These are phyloP conservation scores for Delonix regia DNA, from an alignment of 306 rosid genomes.

Conservation along the genomic window DNA sequence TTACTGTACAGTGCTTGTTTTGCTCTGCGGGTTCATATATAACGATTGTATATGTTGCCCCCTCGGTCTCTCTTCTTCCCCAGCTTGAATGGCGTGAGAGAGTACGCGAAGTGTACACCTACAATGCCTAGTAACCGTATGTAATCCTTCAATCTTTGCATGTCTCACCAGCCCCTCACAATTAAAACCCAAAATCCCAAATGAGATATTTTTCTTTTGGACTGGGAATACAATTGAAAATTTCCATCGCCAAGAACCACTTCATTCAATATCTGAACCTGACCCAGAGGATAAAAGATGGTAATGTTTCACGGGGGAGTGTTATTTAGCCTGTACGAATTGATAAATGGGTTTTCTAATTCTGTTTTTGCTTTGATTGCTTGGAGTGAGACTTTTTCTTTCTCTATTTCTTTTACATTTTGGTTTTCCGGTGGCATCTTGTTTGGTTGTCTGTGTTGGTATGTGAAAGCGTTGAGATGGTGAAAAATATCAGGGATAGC, in stretches of 20 bases:
- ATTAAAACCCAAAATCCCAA: slow-evolving; percentile 29
- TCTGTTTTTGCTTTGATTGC: slow-evolving; percentile 9
- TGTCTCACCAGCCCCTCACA: slow-evolving; percentile 55
- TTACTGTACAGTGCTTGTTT: background rate
- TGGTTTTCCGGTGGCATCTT: background rate
- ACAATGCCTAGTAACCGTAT: slow-evolving; percentile 46
- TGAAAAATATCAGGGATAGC: background rate
- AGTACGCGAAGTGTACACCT: slow-evolving; percentile 37
- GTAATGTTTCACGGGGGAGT: slow-evolving; percentile 4
- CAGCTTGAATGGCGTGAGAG: slow-evolving; percentile 57
- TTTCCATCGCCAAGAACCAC: slow-evolving; percentile 16
- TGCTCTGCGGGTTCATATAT: background rate
- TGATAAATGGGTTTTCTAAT: slow-evolving; percentile 22
- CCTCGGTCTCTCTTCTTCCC: slow-evolving; percentile 38
- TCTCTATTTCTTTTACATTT: background rate
- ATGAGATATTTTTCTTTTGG: background rate
- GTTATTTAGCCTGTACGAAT: slow-evolving; percentile 12
- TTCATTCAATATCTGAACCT: slow-evolving; percentile 1
- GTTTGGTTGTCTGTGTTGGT: slow-evolving; percentile 7
- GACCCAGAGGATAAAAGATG: slow-evolving; percentile 19
- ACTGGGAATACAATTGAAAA: slow-evolving; percentile 10
- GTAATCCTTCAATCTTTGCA: slow-evolving; percentile 57
- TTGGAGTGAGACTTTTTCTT: background rate
- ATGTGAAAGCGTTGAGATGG: slow-evolving; percentile 17
- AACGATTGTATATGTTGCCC: background rate